Conservation (phyloP, 768 basidiomycete genomes). For the Trametes cubensis region DNA sequence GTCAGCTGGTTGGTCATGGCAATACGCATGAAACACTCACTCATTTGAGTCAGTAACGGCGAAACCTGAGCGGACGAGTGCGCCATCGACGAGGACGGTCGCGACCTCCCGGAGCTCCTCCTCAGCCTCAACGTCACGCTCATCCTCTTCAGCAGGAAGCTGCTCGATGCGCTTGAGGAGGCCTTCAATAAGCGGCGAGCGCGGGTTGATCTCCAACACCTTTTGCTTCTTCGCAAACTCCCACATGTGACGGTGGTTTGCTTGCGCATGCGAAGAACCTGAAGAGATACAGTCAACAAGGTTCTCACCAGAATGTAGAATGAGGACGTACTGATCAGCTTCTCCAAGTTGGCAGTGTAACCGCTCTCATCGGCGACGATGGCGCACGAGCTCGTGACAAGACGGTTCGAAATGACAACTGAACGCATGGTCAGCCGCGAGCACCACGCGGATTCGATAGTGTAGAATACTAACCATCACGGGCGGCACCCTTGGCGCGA, state of each 20-base stretch:
- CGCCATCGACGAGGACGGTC: slow-evolving; percentile 88
- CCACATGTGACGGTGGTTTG: slow-evolving; percentile 64
- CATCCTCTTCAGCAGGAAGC: slow-evolving; percentile 60
- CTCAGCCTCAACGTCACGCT: slow-evolving; percentile 65
- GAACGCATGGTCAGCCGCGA: background rate
- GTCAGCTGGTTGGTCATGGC: slow-evolving; percentile 17
- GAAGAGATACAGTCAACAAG: background rate
- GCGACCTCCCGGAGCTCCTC: slow-evolving; percentile 85
- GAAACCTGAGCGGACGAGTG: slow-evolving; percentile 87
- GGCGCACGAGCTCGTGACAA: slow-evolving; percentile 92
- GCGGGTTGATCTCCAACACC: slow-evolving; percentile 92
- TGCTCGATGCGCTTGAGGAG: slow-evolving; percentile 80
- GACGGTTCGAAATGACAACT: slow-evolving; percentile 92
- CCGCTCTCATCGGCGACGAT: slow-evolving; percentile 87
- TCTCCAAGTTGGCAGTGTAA: slow-evolving; percentile 90
- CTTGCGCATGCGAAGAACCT: slow-evolving; percentile 39
- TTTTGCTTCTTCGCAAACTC: slow-evolving; percentile 88
- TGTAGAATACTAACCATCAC: slow-evolving; percentile 63
- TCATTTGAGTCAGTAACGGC: slow-evolving; percentile 76
- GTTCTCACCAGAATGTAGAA: background rate
- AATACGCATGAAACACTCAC: slow-evolving; percentile 45
- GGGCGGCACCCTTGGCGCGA: slow-evolving; percentile 61
- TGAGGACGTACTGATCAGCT: slow-evolving; percentile 68
- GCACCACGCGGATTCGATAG: background rate
- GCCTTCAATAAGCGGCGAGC: slow-evolving; percentile 91